phyloP scores from a whole-genome alignment of 441 rosid genomes.

The Pelargonium cotyledonis region DNA sequence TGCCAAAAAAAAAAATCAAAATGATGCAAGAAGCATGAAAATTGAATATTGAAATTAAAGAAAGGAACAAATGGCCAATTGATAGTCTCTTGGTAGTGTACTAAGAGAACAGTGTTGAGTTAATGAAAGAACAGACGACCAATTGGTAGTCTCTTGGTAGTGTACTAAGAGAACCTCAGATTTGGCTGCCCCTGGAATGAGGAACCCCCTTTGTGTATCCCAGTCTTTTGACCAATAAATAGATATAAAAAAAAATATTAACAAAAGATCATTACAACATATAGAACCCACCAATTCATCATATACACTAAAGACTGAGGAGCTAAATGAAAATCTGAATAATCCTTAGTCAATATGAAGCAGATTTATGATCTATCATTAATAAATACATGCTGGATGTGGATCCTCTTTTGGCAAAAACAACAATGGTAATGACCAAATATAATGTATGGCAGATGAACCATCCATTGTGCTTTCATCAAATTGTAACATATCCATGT shows the following conservation, averaged over 20 bases:
- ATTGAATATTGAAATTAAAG: background rate
- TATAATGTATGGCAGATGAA: background rate
- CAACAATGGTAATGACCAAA: too few relatives aligned
- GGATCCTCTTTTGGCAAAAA: too few relatives aligned
- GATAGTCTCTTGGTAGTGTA: too few relatives aligned
- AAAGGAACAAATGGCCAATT: too few relatives aligned
- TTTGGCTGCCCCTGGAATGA: background rate
- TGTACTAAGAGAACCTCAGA: background rate
- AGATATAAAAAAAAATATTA: background rate
- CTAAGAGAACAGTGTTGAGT: background rate
- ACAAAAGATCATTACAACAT: background rate
- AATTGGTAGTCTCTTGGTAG: background rate
- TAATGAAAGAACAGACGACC: background rate
- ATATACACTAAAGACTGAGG: background rate
- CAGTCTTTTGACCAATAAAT: background rate
- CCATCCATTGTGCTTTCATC: too few relatives aligned
- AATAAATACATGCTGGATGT: too few relatives aligned
- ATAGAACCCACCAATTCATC: constrained; percentile 1
- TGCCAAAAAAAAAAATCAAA: background rate
- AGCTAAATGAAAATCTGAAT: background rate
- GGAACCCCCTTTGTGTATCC: background rate
- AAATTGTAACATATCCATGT: too few relatives aligned
- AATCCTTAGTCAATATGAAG: too few relatives aligned
- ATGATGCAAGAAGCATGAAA: background rate
- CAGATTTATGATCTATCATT: too few relatives aligned